Evolutionary conservation across 2,329 filamentous ascomycete species (phyloP).

Genomic region (Neobulgaria alba): DNA sequence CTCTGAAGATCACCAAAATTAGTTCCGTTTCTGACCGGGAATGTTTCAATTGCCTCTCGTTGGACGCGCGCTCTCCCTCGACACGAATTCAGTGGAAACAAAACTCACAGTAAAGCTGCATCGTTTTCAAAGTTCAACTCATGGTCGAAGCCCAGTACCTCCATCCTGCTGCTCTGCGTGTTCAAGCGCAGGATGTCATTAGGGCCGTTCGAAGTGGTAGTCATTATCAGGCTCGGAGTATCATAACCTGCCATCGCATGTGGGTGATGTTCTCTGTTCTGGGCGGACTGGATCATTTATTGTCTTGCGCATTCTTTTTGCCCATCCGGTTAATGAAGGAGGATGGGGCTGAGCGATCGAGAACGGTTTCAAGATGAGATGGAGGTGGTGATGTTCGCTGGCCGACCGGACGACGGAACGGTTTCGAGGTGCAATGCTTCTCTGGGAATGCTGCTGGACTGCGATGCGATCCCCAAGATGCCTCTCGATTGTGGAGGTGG

Average conservation of each 20-base stretch:
- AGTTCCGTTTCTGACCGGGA: no score
- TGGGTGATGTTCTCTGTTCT: background rate
- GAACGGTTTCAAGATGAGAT: no score
- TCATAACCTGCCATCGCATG: background rate
- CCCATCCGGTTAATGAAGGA: background rate
- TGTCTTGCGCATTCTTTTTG: background rate
- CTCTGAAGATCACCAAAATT: conserved; percentile 27
- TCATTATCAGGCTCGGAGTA: conserved; percentile 6
- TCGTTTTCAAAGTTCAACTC: conserved; percentile 24
- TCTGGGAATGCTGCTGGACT: no score
- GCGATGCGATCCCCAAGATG: no score
- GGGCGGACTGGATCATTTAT: background rate
- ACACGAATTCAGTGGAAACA: background rate
- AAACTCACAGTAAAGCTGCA: conserved; percentile 19
- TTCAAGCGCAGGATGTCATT: conserved; percentile 24
- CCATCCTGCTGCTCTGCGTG: conserved; percentile 10
- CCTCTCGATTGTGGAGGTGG: no score
- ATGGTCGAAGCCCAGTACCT: conserved; percentile 19
- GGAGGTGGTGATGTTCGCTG: no score
- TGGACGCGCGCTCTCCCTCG: no score
- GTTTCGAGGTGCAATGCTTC: no score
- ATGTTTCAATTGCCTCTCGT: no score
- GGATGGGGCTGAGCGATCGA: background rate
- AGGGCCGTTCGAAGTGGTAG: conserved; percentile 9
- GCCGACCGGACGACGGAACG: no score